Percentiles rank a stretch among this genome's conserved stretches.
These are phyloP conservation scores for Zelopaecilomyces penicillatus DNA, from an alignment of 2,329 filamentous ascomycete genomes.

Conservation along the genomic window DNA sequence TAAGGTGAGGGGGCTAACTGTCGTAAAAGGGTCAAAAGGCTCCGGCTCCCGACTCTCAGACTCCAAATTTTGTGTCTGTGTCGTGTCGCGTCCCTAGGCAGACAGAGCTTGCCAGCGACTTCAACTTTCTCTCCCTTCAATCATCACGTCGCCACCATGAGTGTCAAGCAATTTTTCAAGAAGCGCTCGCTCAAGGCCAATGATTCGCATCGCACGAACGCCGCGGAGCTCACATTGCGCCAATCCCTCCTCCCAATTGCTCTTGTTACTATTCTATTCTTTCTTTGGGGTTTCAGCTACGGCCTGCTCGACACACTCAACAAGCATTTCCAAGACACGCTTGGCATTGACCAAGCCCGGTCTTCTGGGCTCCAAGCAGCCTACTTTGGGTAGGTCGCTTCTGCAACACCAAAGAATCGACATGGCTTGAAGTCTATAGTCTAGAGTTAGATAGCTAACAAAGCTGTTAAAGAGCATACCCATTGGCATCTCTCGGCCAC, in stretches of 20 bases:
- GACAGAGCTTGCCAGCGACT: too few relatives aligned
- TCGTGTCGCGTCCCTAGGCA: too few relatives aligned
- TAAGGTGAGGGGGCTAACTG: too few relatives aligned
- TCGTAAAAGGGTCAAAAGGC: too few relatives aligned
- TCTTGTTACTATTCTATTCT: slow-evolving; percentile 42
- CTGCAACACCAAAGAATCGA: slow-evolving; percentile 17
- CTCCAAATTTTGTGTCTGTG: too few relatives aligned
- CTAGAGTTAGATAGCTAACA: slow-evolving; percentile 30
- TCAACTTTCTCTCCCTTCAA: neutral
- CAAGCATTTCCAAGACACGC: slow-evolving; percentile 40
- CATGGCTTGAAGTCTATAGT: too few relatives aligned
- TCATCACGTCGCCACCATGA: slow-evolving; percentile 25
- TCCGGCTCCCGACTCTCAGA: too few relatives aligned
- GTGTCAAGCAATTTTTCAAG: slow-evolving; percentile 35
- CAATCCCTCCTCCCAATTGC: slow-evolving; percentile 59
- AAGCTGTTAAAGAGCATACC: slow-evolving; percentile 44
- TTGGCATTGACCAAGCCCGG: slow-evolving; percentile 35
- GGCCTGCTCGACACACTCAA: slow-evolving; percentile 40
- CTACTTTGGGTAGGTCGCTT: slow-evolving; percentile 43
- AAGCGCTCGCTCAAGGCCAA: slow-evolving; percentile 36
- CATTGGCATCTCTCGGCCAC: slow-evolving; percentile 58
- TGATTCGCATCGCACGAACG: slow-evolving; percentile 32
- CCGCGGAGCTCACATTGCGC: slow-evolving; percentile 52
- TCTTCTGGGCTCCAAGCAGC: slow-evolving; percentile 41
- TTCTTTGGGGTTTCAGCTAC: slow-evolving; percentile 40